Conservation (phyloP, 2,329 filamentous ascomycete species). For the Colletotrichum limetticola region DNA sequence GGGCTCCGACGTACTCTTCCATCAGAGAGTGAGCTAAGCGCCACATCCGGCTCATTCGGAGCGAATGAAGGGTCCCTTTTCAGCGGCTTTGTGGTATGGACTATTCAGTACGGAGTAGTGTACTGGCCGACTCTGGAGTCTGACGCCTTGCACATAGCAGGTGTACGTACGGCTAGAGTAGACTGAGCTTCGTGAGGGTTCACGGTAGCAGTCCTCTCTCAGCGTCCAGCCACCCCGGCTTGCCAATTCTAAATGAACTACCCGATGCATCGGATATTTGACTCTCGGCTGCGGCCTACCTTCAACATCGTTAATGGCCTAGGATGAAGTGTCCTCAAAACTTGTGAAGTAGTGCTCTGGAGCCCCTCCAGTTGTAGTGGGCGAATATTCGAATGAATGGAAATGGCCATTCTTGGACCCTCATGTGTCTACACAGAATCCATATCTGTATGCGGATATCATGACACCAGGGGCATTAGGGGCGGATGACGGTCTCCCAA, state of each 20-base stretch:
- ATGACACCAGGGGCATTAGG: not conserved
- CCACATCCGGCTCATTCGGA: conserved; percentile 26
- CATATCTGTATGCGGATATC: not conserved
- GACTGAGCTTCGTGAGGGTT: not conserved
- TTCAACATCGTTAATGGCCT: not conserved
- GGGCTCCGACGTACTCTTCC: not conserved
- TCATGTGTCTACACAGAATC: not conserved
- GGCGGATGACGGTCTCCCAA: conserved; percentile 13
- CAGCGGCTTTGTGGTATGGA: conserved; percentile 16
- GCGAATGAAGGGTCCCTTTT: conserved; percentile 31
- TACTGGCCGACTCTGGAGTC: not conserved
- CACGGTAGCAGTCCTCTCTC: not conserved
- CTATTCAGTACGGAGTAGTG: too few relatives aligned
- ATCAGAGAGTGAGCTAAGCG: not conserved
- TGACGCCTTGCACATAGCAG: conserved; percentile 28
- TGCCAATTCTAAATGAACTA: not conserved
- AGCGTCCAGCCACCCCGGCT: not conserved
- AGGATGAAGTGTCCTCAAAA: conserved; percentile 6
- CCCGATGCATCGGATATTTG: conserved; percentile 19
- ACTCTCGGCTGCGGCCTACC: conserved; percentile 1
- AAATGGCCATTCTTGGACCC: conserved; percentile 1
- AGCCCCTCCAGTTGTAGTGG: not conserved
- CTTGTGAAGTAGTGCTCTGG: not conserved
- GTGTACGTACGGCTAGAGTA: not conserved
- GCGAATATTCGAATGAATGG: not conserved